Conservation (phyloP, 2,329 filamentous ascomycete genomes). For the Teratosphaeria pseudoeucalypti region DNA sequence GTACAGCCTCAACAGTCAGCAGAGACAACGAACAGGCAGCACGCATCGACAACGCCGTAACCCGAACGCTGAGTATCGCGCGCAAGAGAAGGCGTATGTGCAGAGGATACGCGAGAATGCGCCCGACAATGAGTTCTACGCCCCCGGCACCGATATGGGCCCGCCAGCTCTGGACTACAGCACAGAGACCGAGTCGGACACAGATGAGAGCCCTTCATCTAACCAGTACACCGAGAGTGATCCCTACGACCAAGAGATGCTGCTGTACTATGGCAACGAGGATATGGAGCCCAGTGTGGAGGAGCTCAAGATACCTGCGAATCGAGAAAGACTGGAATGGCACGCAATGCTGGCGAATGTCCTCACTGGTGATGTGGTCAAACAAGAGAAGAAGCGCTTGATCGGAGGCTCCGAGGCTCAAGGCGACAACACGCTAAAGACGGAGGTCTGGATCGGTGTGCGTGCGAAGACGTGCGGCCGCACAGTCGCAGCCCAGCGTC, state of each 20-base stretch:
- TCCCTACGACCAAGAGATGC: constrained; percentile 79
- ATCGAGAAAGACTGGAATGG: constrained; percentile 88
- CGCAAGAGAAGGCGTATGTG: constrained; percentile 90
- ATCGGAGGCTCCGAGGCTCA: constrained; percentile 72
- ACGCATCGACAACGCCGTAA: constrained; percentile 47
- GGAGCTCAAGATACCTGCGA: constrained; percentile 78
- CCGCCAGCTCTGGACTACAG: constrained; percentile 53
- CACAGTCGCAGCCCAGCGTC: constrained; percentile 71
- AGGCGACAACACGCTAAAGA: constrained; percentile 55
- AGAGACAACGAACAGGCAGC: constrained; percentile 46
- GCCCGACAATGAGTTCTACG: constrained; percentile 57
- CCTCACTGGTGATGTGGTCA: constrained; percentile 89
- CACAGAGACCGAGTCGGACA: constrained; percentile 70
- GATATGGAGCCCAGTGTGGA: constrained; percentile 80
- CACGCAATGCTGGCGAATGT: constrained; percentile 96
- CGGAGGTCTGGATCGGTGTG: constrained; percentile 79
- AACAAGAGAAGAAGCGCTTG: constrained; percentile 92
- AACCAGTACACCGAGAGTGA: constrained; percentile 75
- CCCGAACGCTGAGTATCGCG: constrained; percentile 63
- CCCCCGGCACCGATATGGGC: constrained; percentile 28
- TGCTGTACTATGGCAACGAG: constrained; percentile 87
- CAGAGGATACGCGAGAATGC: constrained; percentile 70
- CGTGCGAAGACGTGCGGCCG: constrained; percentile 75
- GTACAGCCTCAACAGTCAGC: constrained; percentile 33
- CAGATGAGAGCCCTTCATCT: constrained; percentile 74